Base-by-base conservation (phyloP, 1,284 basidiomycete species). In the Leccinum fuscescens region DNA sequence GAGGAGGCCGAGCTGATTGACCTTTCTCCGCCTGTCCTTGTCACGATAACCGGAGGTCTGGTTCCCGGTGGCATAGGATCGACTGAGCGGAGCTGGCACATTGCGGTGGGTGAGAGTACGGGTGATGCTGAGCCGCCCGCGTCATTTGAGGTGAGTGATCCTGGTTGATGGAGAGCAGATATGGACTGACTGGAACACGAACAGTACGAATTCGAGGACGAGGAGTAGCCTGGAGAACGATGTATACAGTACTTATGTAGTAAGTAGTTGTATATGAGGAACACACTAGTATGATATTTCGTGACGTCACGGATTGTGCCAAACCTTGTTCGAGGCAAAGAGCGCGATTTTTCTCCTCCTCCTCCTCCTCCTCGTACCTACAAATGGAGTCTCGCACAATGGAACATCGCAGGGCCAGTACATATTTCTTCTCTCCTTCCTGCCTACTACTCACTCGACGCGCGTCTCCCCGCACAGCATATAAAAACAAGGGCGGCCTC, bases 401-500 rank as follows among this genome's bases (percentile, higher is more conserved):
- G 77, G 86, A 86, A 73, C 82, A 82, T 69, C 85, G 86, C 70
- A 81, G 83, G 74, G 83, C 84, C 58, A 82, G 88, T 89, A 67
- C 62, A 81, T 76, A 58, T 57, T 44, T 58, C 53, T 49, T 53
- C 64, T 44, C 12, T 14, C n/a, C 44, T 24, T n/a, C 20, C 12
- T 22, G 3, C 42, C 1, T 55, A 22, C 20, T 35, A 20, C 53
- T 27, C 31, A 7, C 39, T 56, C 54, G 60, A 46, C 31, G 51
- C 64, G 71, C 67, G 67, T 64, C 64, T 64, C 54, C 55, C 51
- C 60, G 3, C 14, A 12, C 46, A 85, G 83, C 80, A 62, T 87
- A 82, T 74, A 87, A 94, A 82, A 89, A 85, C 78, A 94, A 93
- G 76, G 89, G 90, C 65, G 86, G 82, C 66, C 80, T 94, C 66